Evolutionary conservation across 371 early-diverging fungal species (phyloP), one percentile per base, ranked within the genome.

Genomic region (Syncephalastrum sp.): DNA sequence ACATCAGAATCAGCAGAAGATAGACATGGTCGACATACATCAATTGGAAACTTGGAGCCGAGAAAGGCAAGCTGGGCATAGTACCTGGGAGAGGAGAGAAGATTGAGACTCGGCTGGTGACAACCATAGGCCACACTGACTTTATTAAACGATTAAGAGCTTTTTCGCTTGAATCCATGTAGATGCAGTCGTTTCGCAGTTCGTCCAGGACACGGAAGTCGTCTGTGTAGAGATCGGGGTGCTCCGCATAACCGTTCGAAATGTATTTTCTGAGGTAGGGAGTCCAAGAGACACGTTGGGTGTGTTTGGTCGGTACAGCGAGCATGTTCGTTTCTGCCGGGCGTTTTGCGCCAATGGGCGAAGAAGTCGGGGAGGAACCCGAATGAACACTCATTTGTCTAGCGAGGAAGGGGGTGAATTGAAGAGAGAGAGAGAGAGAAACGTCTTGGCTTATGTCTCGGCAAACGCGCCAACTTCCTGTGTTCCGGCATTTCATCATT

Each of bases 161-260:
- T 47, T 85, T 89, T 59, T 79, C 75, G 66, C 86, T 88, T 8
- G 79, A 74, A 56, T 91, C 90, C 33, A 86, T 81, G 52, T 81
- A 80, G 50, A 88, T 76, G 56, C 89, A 85, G 53, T 88, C 87
- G 44, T 83, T 86, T 17, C 95, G 72, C 43, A 93, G 73, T 50
- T 84, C 87, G 49, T 95, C 91, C 4, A 94, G 76, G 21, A 87
- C 72, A 25, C 89, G 80, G 68, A 95, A 86, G 72, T 95, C 94
- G 68, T 92, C 92, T n/a, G 85, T 80, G 57, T 93, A 94, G 1
- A 79, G 68, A 62, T 93, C 92, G 3, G 93, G 92, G 56, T 91
- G 91, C 60, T 94, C 94, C 4, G 85, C 89, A 64, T 91, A 91
- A 0, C 86, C 80, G 25, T 83, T 83, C 0, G 83, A 82, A 55